phyloP scores from a whole-genome alignment of 805 yeast species.

The Allodekkera sacchari region DNA sequence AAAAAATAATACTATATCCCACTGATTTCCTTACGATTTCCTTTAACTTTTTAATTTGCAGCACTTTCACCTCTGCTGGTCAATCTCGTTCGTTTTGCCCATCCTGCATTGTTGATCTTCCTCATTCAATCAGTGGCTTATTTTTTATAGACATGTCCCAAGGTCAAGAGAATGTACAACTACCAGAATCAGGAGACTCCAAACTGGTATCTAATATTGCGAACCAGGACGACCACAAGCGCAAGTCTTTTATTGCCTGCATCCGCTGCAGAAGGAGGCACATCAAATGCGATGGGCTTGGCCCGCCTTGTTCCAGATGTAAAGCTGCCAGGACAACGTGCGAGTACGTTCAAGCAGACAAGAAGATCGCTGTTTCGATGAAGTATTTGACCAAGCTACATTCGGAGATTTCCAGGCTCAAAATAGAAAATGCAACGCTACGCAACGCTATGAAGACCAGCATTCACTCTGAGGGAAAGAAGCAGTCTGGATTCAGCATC shows the following conservation, averaged over 20 bases:
- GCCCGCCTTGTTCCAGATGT: slow-evolving; percentile 65
- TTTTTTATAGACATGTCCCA: no score
- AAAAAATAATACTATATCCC: no score
- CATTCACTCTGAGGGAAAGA: no score
- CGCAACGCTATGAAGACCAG: slow-evolving; percentile 36
- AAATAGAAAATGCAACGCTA: slow-evolving; percentile 55
- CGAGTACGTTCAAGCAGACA: slow-evolving; percentile 65
- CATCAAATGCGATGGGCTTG: slow-evolving; percentile 64
- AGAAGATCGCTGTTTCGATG: slow-evolving; percentile 65
- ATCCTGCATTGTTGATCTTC: no score
- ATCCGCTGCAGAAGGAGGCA: slow-evolving; percentile 64
- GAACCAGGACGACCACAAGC: slow-evolving; percentile 9
- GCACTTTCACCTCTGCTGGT: no score
- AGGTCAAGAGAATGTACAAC: no score
- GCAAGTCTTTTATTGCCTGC: slow-evolving; percentile 32
- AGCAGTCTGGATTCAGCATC: no score
- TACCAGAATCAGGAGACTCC: not conserved
- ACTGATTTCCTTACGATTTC: no score
- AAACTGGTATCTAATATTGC: not conserved
- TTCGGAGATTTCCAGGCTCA: slow-evolving; percentile 55
- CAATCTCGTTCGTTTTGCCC: no score
- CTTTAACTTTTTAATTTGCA: no score
- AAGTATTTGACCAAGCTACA: slow-evolving; percentile 60
- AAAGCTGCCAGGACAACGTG: slow-evolving; percentile 45
- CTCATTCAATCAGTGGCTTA: no score